Percentiles rank a stretch among this genome's conserved stretches.
phyloP scores from a whole-genome alignment of 108 stramenopile genomes.

The Chaetoceros tenuissimus region DNA sequence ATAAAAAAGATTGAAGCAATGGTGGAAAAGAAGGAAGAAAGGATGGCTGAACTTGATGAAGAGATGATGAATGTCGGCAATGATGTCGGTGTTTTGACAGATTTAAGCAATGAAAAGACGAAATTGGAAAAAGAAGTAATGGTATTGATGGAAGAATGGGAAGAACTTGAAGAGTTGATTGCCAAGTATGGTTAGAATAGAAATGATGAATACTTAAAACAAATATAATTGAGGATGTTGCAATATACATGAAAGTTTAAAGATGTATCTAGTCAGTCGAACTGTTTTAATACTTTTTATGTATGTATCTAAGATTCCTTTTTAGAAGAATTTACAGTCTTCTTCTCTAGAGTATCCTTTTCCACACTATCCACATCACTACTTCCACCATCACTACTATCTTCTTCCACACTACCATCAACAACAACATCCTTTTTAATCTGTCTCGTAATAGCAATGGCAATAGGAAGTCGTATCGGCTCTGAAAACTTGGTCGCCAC shows the following conservation, averaged over 20 bases:
- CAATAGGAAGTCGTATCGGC: conserved; percentile 69
- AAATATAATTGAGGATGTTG: too few relatives aligned
- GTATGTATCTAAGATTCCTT: too few relatives aligned
- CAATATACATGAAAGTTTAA: too few relatives aligned
- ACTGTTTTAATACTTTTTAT: too few relatives aligned
- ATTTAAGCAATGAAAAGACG: conserved; percentile 45
- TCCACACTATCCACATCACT: too few relatives aligned
- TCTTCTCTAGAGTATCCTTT: too few relatives aligned
- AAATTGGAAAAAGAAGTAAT: conserved; percentile 36
- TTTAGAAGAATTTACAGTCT: too few relatives aligned
- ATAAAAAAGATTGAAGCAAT: conserved; percentile 66
- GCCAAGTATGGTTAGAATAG: conserved; percentile 17
- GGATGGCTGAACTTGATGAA: conserved; percentile 53
- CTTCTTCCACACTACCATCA: too few relatives aligned
- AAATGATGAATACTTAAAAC: too few relatives aligned
- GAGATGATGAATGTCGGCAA: conserved; percentile 71
- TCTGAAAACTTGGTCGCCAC: conserved; percentile 89
- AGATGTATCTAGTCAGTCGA: too few relatives aligned
- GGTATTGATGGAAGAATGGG: conserved; percentile 76
- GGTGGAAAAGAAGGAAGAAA: conserved; percentile 58
- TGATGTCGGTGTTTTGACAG: conserved; percentile 63
- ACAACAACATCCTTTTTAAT: conserved; percentile 27
- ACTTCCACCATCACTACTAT: too few relatives aligned
- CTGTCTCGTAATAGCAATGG: conserved; percentile 69
- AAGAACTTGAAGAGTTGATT: conserved; percentile 55